Evolutionary conservation across 2,329 filamentous ascomycete species (phyloP).

Genomic region (Alternaria ventricosa): DNA sequence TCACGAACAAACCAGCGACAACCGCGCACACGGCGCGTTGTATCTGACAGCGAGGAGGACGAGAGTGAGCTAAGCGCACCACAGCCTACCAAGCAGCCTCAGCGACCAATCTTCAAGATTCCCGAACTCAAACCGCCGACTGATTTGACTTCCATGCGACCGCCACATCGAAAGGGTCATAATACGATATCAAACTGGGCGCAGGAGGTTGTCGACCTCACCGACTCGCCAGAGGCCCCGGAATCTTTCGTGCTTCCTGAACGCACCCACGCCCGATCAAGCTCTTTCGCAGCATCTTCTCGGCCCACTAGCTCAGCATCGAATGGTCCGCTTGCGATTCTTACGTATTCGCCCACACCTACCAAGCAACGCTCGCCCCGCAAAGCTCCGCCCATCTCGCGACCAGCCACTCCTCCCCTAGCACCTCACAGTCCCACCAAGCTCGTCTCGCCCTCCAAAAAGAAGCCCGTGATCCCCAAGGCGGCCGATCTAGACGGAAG

Average conservation of each 20-base stretch:
- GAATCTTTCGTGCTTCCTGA: conserved; percentile 27
- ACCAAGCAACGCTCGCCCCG: conserved; percentile 42
- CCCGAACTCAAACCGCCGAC: conserved; percentile 13
- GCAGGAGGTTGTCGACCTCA: conserved; percentile 43
- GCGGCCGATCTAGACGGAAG: conserved; percentile 32
- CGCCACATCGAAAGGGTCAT: conserved; percentile 33
- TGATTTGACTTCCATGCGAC: conserved; percentile 27
- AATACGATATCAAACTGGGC: conserved; percentile 40
- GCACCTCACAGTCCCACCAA: conserved; percentile 38
- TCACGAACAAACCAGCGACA: conserved; percentile 23
- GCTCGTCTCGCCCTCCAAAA: conserved; percentile 48
- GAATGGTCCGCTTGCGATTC: conserved; percentile 31
- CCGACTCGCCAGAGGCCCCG: conserved; percentile 33
- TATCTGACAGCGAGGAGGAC: conserved; percentile 35
- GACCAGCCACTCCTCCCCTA: conserved; percentile 41
- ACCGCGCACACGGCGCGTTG: conserved; percentile 20
- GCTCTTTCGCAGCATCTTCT: conserved; percentile 34
- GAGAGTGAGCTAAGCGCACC: conserved; percentile 7
- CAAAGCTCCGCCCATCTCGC: conserved; percentile 40
- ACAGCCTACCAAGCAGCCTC: neutral
- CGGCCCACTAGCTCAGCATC: conserved; percentile 41
- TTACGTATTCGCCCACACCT: conserved; percentile 45
- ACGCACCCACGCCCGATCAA: conserved; percentile 26
- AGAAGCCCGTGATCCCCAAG: conserved; percentile 38
- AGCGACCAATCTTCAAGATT: conserved; percentile 7